A percentile compares a stretch with the other conserved stretches of the same genome.
Evolutionary conservation across 2,329 filamentous ascomycete genomes (phyloP).

Genomic region (Bipolaris bicolor): DNA sequence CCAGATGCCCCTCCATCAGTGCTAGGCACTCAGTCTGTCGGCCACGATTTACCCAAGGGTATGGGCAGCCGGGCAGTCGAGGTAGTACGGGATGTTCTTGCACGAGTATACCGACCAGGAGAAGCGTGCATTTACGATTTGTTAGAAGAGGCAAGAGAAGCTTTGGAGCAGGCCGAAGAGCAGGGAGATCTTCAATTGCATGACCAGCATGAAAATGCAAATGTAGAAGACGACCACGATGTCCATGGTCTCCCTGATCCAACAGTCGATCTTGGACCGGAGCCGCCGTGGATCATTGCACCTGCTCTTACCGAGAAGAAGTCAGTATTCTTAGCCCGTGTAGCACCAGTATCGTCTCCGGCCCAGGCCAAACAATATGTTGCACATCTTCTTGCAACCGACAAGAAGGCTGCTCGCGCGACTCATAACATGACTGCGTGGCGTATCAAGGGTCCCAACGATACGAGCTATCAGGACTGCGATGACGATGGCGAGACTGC

Average conservation of each 20-base stretch:
- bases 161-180: slow-evolving; percentile 57
- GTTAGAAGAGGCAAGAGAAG: slow-evolving; percentile 68
- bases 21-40: slow-evolving; percentile 79
- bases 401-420: slow-evolving; percentile 83
- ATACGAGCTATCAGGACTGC: slow-evolving; percentile 78
- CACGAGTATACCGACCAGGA: slow-evolving; percentile 71
- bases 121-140: slow-evolving; percentile 89
- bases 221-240: slow-evolving; percentile 8
- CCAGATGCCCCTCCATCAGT: slow-evolving; percentile 75
- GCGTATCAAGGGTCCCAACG: slow-evolving; percentile 71
- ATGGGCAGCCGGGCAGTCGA: slow-evolving; percentile 74
- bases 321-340: slow-evolving; percentile 84
- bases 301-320: slow-evolving; percentile 79
- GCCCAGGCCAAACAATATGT: slow-evolving; percentile 74
- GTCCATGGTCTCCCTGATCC: slow-evolving; percentile 9
- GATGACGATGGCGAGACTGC: slow-evolving; percentile 97
- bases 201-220: slow-evolving; percentile 23
- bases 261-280: slow-evolving; percentile 41
- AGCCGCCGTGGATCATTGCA: slow-evolving; percentile 74
- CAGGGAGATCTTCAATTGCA: slow-evolving; percentile 35
- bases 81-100: slow-evolving; percentile 70
- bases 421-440: slow-evolving; percentile 97
- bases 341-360: slow-evolving; percentile 71
- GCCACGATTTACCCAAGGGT: slow-evolving; percentile 69
- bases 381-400: slow-evolving; percentile 76